phyloP scores from a whole-genome alignment of 805 yeast species.

The Clavispora phyllophila region DNA sequence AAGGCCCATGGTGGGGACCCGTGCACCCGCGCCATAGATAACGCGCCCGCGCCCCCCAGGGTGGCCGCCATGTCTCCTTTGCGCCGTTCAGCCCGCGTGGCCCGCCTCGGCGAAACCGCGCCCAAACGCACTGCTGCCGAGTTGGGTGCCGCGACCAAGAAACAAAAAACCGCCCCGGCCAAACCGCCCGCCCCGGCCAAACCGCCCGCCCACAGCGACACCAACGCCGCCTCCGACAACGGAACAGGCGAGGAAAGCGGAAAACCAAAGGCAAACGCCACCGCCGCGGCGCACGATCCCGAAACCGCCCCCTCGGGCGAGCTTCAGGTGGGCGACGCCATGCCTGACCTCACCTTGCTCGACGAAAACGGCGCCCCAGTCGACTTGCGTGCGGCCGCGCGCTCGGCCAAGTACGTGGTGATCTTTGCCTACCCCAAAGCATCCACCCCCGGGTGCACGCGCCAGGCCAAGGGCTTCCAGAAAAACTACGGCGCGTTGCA shows the following conservation, averaged over 20 bases:
- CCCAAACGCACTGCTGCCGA: not conserved
- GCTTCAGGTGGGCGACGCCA: constrained; percentile 51
- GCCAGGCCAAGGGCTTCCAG: constrained; percentile 88
- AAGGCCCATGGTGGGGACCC: constrained; percentile 1
- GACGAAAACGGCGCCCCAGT: constrained; percentile 68
- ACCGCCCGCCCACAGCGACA: not conserved
- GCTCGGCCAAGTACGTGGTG: constrained; percentile 30
- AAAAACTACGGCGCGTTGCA: constrained; percentile 52
- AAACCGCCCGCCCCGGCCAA: too few species aligned
- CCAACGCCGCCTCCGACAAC: constrained; percentile 9
- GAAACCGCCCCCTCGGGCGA: too few species aligned
- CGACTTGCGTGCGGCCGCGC: constrained; percentile 26
- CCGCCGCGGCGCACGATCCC: too few species aligned
- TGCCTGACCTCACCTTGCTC: constrained; percentile 58
- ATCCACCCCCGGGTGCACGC: constrained; percentile 93
- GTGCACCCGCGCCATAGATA: not conserved
- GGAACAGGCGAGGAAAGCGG: not conserved
- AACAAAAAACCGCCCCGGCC: not conserved
- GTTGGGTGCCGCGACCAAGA: constrained; percentile 7
- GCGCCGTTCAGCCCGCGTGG: constrained; percentile 15
- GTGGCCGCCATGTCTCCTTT: constrained; percentile 12
- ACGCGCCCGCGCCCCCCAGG: not conserved
- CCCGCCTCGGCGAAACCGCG: constrained; percentile 4
- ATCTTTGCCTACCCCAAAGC: constrained; percentile 82
- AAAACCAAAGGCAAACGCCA: too few species aligned